These are phyloP conservation scores for Metroxylon sagu DNA, from an alignment of 176 grass and related monocot species.

Conservation along the genomic window DNA sequence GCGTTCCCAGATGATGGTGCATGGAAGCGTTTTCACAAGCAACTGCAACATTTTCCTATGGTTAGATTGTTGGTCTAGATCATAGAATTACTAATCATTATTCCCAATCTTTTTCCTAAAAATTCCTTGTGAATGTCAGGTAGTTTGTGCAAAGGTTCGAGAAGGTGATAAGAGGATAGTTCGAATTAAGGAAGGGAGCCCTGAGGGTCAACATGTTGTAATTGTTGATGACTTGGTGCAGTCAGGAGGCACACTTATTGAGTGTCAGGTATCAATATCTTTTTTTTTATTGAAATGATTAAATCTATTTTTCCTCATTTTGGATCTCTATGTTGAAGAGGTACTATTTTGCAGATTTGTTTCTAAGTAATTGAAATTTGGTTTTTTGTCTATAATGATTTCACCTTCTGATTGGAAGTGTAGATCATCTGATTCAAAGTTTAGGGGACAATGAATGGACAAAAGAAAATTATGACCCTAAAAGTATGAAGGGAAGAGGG, in stretches of 20 bases:
- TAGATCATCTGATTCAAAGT: no score
- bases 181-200: constrained; percentile 67
- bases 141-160: constrained; percentile 78
- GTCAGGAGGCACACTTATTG: constrained; percentile 79
- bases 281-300: background rate
- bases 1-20: constrained; percentile 96
- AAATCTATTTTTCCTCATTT: no score
- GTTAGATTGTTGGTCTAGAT: background rate
- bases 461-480: no score
- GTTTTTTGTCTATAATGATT: background rate
- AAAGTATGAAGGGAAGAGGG: no score
- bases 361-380: background rate
- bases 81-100: no score
- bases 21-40: constrained; percentile 95
- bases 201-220: constrained; percentile 70
- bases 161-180: constrained; percentile 80
- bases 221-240: constrained; percentile 97
- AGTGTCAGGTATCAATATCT: constrained; percentile 59
- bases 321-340: no score
- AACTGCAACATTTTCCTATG: constrained; percentile 67
- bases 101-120: no score
- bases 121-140: constrained; percentile 18
- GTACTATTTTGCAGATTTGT: background rate
- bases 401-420: no score
- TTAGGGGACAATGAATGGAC: no score